Percentiles rank a stretch among this genome's conserved stretches.
These are phyloP conservation scores for Epichloe hybrida DNA, from an alignment of 2,329 filamentous ascomycete species.

Conservation along the genomic window DNA sequence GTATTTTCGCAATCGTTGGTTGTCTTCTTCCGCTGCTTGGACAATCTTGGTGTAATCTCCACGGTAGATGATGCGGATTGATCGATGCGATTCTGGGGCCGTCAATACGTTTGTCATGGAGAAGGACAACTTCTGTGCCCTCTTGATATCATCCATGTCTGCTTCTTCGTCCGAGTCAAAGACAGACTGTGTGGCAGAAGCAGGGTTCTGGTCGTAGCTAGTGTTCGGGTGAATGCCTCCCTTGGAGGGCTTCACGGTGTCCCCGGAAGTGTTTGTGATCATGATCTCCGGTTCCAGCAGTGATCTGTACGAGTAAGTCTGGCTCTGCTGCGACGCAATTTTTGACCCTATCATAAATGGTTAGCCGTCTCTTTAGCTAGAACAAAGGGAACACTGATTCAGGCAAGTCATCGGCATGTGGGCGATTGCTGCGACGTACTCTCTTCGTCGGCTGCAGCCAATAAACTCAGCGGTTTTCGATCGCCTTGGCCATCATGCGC, in stretches of 20 bases:
- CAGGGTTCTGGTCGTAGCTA: slow-evolving; percentile 60
- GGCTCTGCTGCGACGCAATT: slow-evolving; percentile 33
- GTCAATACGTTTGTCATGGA: slow-evolving; percentile 68
- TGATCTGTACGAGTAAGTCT: slow-evolving; percentile 44
- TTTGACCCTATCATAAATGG: slow-evolving; percentile 31
- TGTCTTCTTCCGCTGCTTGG: slow-evolving; percentile 63
- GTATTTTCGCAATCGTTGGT: slow-evolving; percentile 73
- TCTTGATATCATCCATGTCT: slow-evolving; percentile 71
- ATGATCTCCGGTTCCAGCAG: slow-evolving; percentile 55
- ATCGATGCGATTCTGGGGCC: slow-evolving; percentile 62
- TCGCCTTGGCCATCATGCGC: slow-evolving; percentile 20
- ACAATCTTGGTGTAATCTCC: slow-evolving; percentile 71
- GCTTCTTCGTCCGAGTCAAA: slow-evolving; percentile 79
- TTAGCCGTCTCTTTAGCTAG: neutral
- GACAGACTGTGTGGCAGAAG: slow-evolving; percentile 41
- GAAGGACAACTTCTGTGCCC: slow-evolving; percentile 73
- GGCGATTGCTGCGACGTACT: slow-evolving; percentile 35
- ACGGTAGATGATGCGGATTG: slow-evolving; percentile 78
- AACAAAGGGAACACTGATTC: neutral
- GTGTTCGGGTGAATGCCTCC: slow-evolving; percentile 65
- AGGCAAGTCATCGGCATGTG: neutral
- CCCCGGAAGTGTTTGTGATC: slow-evolving; percentile 48
- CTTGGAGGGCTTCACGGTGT: slow-evolving; percentile 42
- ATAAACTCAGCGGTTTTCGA: slow-evolving; percentile 42
- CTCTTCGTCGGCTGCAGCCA: slow-evolving; percentile 68